Evolutionary conservation across 108 stramenopile genomes (phyloP).

Genomic region (Stephanodiscus minutulus): DNA sequence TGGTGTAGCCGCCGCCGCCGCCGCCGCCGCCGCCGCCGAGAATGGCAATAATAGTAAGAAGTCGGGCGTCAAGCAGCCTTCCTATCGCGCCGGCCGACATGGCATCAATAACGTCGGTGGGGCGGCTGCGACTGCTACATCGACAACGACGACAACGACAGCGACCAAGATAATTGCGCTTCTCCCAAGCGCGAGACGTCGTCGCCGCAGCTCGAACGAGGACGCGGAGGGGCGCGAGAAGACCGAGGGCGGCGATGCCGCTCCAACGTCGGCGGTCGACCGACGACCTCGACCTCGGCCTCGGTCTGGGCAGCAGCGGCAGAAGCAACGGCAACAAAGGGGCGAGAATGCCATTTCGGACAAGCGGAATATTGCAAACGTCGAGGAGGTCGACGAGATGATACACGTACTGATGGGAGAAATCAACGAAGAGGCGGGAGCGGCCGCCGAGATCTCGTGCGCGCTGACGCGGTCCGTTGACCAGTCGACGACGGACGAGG

Average conservation of each 20-base stretch:
- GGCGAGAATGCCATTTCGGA: background rate
- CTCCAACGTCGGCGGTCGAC: background rate
- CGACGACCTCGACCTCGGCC: background rate
- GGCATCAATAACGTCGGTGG: too few species aligned
- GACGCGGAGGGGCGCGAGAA: background rate
- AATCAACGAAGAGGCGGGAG: background rate
- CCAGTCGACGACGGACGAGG: background rate
- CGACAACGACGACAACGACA: too few species aligned
- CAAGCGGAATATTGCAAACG: too few species aligned
- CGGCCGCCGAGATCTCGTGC: background rate
- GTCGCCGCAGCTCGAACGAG: background rate
- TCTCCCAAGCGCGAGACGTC: too few species aligned
- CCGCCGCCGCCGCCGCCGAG: background rate
- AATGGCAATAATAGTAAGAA: background rate
- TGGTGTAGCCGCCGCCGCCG: background rate
- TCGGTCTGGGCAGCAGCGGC: background rate
- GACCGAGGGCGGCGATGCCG: background rate
- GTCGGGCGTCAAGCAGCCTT: background rate
- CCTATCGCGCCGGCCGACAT: background rate
- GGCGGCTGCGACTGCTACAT: background rate
- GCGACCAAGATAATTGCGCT: background rate
- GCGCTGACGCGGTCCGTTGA: background rate
- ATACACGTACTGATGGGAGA: background rate
- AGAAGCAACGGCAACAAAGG: too few species aligned
- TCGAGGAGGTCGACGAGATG: background rate